These are phyloP conservation scores for Gyromitra esculenta DNA, from an alignment of 2,329 filamentous ascomycete species.

Conservation along the genomic window DNA sequence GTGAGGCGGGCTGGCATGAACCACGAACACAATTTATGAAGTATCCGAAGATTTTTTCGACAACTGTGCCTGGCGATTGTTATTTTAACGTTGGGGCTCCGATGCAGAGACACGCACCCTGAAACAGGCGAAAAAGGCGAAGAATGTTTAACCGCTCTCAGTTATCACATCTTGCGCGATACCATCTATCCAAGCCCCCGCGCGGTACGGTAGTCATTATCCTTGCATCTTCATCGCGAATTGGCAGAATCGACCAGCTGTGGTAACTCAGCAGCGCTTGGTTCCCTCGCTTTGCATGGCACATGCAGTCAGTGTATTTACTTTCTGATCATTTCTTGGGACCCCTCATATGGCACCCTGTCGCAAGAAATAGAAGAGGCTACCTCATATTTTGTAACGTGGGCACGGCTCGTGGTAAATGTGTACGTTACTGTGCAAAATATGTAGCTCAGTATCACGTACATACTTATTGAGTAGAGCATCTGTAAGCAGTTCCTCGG, in stretches of 20 bases:
- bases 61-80: slow-evolving; percentile 36
- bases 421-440: slow-evolving; percentile 2
- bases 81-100: slow-evolving; percentile 47
- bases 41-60: background rate
- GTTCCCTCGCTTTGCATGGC: slow-evolving; percentile 10
- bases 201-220: slow-evolving; percentile 24
- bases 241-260: slow-evolving; percentile 32
- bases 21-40: slow-evolving; percentile 1
- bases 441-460: slow-evolving; percentile 11
- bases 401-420: background rate
- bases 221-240: slow-evolving; percentile 36
- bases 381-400: background rate
- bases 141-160: slow-evolving; percentile 42
- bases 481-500: slow-evolving; percentile 23
- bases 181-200: slow-evolving; percentile 33
- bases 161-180: slow-evolving; percentile 35
- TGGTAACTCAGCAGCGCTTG: slow-evolving; percentile 12
- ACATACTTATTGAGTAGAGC: background rate
- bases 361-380: background rate
- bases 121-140: slow-evolving; percentile 17
- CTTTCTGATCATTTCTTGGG: slow-evolving; percentile 1
- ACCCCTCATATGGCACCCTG: background rate
- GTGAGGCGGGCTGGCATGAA: slow-evolving; percentile 14
- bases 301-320: slow-evolving; percentile 3
- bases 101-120: slow-evolving; percentile 34